Evolutionary conservation across 768 basidiomycete genomes (phyloP), one percentile per base, ranked within the genome.

Genomic region (Clavulina sp.): DNA sequence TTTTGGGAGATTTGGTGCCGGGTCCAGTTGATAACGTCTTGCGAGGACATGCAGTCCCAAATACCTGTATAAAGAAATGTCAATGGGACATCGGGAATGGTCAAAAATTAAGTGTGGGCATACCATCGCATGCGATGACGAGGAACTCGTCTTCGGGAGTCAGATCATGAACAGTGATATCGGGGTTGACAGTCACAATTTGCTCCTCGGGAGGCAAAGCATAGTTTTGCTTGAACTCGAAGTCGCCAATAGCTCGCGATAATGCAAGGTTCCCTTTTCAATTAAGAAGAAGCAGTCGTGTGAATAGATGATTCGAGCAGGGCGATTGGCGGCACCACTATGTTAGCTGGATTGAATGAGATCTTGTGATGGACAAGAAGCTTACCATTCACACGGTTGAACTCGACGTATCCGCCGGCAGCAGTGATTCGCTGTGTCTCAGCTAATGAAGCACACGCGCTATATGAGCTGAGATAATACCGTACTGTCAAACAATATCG

Each of bases 171-270:
- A 71, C 69, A 18, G 76, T 85, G 57, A 99, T 70, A 53, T 99
- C 95, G 21, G 95, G 95, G 63, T 99, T 77, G 34, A 87, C 76
- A 1, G 95, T 97, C 58, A 99, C 95, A 53, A 92, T 80, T 66
- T 99, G 95, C 48, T 77, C 75, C 66, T 97, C 93, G 18, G 92
- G 80, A 38, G 74, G 65, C 6, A 96, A 65, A 18, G 74, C 66
- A 47, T 76, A 76, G 62, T 92, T 93, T 69, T 93, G 91, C 73
- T 99, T 99, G 74, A 95, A 99, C 57, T 95, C 89, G 63, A 99
- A 97, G 64, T 99, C 95, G 51, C 95, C 95, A 26, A 99, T 69
- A 3, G 95, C 95, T 59, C 95, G 75, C 16, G 92, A 92, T 34
- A 97, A 68, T 0, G 95, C 93, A 52, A 99, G 78, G 63, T 97